These are phyloP conservation scores for Pogostemon cablin DNA, from an alignment of 257 asterid genomes.

Conservation along the genomic window DNA sequence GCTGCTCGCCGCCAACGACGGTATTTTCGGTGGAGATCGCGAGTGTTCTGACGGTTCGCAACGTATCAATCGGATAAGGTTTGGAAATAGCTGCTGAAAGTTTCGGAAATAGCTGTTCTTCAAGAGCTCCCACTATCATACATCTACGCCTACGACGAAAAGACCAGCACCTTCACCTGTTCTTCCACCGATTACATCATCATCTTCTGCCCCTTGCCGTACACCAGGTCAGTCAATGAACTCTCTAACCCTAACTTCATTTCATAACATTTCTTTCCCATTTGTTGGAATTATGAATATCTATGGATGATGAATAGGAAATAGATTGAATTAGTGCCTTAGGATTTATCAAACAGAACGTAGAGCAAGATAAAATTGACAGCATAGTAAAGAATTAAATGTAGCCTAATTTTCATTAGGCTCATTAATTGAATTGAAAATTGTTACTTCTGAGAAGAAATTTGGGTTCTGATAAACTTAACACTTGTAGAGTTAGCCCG, in stretches of 20 bases:
- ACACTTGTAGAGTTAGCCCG: too few species aligned
- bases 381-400: background rate
- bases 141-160: conserved; percentile 91
- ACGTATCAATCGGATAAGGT: too few species aligned
- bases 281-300: background rate
- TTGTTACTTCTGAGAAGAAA: background rate
- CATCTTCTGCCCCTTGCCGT: conserved; percentile 90
- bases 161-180: conserved; percentile 95
- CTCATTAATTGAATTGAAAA: background rate
- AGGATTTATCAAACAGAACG: background rate
- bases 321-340: background rate
- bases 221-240: conserved; percentile 78
- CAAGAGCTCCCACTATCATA: conserved; percentile 89
- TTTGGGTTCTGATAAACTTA: too few species aligned
- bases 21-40: too few species aligned
- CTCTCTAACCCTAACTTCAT: background rate
- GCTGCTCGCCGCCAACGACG: too few species aligned
- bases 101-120: too few species aligned
- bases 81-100: too few species aligned
- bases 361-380: background rate
- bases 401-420: background rate
- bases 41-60: too few species aligned
- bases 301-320: background rate
- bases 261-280: background rate
- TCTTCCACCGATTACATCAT: conserved; percentile 79